Evolutionary conservation across 257 asterid genomes (phyloP), one percentile per base, ranked within the genome.

Genomic region (Salvia hispanica): DNA sequence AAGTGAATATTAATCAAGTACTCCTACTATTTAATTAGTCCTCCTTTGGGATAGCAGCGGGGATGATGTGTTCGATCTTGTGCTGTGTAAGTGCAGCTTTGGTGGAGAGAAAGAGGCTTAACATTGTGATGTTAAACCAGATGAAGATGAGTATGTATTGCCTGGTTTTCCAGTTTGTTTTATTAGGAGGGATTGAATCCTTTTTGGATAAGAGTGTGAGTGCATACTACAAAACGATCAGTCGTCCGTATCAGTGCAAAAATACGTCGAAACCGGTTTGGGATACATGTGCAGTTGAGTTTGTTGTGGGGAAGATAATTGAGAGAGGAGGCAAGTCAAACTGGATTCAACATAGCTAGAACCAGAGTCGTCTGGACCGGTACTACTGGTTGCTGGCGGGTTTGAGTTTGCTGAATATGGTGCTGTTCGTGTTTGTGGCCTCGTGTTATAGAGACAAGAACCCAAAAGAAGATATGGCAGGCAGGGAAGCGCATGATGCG

Each of bases 311-410:
- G 2, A 81, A 67, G 45, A 14, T 84, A 12, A 88, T 89, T 53
- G 79, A 77, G 43, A 75, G 50, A 6, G 80, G 81, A 7, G 83
- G 85, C 51, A 76, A 58, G 2, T 5, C 37, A 15, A 88, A 71
- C 58, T 88, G 93, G 96, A 82, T 86, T 36, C 86, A 82, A 47
- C 12, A 37, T 12, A 76, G 79, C 6, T 58, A 86, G 76, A 86
- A 77, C 21, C 45, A 15, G 74, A 86, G 93, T 33, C 84, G 84
- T 0, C 40, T 86, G 78, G 95, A 86, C 67, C 55, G 53, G 43
- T 86, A 84, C 59, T 86, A 78, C 46, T 84, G 86, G 93, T 64
- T 76, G 7, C 52, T 84, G 74, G 86, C 90, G 0, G 80, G 5
- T 6, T 28, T 87, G 14, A 74, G 88, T 67, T 79, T 3, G 85